These are phyloP conservation scores for Cordyceps farinosa DNA, from an alignment of 2,329 filamentous ascomycete genomes.

Conservation along the genomic window DNA sequence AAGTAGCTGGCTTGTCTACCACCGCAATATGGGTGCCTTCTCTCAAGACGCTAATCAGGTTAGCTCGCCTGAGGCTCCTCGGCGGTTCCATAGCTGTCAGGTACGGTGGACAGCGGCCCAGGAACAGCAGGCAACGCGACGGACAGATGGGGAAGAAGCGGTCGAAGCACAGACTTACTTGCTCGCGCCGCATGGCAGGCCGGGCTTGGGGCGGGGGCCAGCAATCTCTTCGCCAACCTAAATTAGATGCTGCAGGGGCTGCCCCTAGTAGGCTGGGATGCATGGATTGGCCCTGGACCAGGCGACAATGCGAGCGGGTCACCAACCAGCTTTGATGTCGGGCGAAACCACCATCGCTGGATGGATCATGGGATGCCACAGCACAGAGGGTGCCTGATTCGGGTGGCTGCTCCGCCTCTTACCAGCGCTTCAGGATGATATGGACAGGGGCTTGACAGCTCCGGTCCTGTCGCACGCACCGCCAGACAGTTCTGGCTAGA, in stretches of 20 bases:
- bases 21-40: not conserved
- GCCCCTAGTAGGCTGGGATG: conserved; percentile 5
- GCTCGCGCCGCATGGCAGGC: not conserved
- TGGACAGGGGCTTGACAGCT: conserved; percentile 5
- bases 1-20: not conserved
- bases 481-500: not conserved
- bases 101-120: not conserved
- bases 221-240: conserved; percentile 16
- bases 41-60: not conserved
- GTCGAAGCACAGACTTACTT: conserved; percentile 8
- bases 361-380: not conserved
- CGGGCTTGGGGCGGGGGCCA: conserved; percentile 4
- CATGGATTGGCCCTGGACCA: conserved; percentile 3
- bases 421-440: conserved; percentile 17
- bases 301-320: conserved; percentile 13
- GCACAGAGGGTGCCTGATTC: not conserved
- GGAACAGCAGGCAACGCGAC: not conserved
- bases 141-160: not conserved
- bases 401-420: conserved; percentile 13
- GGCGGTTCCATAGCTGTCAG: not conserved
- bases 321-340: conserved; percentile 3
- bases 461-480: conserved; percentile 3
- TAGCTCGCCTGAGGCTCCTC: not conserved
- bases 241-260: conserved; percentile 14
- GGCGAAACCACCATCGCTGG: conserved; percentile 13